phyloP scores from a whole-genome alignment of 2,329 filamentous ascomycete species.

The Metarhizium brunneum region DNA sequence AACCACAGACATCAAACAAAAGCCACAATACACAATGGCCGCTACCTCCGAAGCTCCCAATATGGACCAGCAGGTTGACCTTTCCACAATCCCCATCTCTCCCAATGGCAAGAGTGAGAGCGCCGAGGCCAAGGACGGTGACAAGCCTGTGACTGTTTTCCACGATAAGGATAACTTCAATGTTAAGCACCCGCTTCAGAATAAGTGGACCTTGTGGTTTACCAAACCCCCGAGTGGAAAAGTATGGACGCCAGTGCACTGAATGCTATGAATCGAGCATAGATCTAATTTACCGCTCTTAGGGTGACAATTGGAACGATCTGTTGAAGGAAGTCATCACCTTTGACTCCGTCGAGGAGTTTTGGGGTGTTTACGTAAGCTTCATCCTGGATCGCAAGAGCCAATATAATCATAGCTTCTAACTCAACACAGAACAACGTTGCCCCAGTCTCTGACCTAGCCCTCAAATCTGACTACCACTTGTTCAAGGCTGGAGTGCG shows the following conservation, averaged over 20 bases:
- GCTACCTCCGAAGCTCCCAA: conserved; percentile 22
- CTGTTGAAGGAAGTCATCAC: conserved; percentile 97
- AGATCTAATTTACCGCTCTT: conserved; percentile 6
- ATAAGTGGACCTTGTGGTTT: conserved; percentile 99
- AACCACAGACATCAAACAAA: neutral
- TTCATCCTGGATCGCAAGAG: conserved; percentile 4
- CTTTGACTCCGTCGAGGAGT: conserved; percentile 97
- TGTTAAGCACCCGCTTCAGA: conserved; percentile 95
- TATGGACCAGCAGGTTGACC: conserved; percentile 50
- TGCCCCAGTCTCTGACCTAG: conserved; percentile 86
- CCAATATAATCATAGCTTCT: conserved; percentile 6
- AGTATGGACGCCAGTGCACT: conserved; percentile 37
- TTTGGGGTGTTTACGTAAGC: conserved; percentile 97
- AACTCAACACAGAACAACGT: conserved; percentile 76
- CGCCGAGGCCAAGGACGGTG: conserved; percentile 37
- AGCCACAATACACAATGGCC: conserved; percentile 23
- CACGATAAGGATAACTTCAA: conserved; percentile 99
- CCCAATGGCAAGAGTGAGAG: conserved; percentile 47
- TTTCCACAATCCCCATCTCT: conserved; percentile 59
- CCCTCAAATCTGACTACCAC: conserved; percentile 97
- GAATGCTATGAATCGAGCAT: neutral
- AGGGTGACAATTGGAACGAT: conserved; percentile 99
- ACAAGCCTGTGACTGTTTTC: conserved; percentile 82
- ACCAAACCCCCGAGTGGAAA: conserved; percentile 96
- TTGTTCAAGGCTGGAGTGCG: conserved; percentile 97